Evolutionary conservation across 257 asterid species (phyloP), one percentile per base, ranked within the genome.

Genomic region (Fraxinus quadrangulata): DNA sequence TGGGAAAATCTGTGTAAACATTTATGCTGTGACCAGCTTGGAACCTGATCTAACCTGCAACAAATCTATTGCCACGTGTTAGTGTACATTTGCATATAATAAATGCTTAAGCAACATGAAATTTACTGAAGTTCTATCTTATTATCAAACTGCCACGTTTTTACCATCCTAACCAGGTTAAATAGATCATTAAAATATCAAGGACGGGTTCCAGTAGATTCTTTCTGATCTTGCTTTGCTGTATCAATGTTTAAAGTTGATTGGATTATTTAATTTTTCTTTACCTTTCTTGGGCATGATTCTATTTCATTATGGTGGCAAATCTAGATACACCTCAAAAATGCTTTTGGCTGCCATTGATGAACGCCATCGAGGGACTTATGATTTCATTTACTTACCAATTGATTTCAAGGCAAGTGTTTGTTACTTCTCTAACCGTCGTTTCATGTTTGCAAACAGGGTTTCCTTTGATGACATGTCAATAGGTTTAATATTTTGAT

Each of bases 281-380:
- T 26, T 66, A 11, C 54, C 45, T 36, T 45, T 39, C 67, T 68
- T 70, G 33, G 51, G 45, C 76, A 0, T 74, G 72, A 84, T 84
- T 72, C 16, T 82, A 40, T 63, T 54, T 81, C 23, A 45, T 69
- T 71, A 36, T 71, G 85, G 70, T 79, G 87, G 74, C 42, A 39
- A 76, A 78, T 75, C 67, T 75, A 96, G 98, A 91, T 96, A 96
- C 85, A 93, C 98, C 70, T 96, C 99, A 36, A 96, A 96, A 92
- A 96, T 96, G 99, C 98, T 92, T 80, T 83, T 96, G 92, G 92
- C 95, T 75, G 97, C 98, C 72, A 93, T 96, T 83, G 99, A 96
- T 84, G 98, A 93, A 84, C 96, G 87, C 65, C 99, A 96, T 81
- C 90, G 86, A 80, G 98, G 98, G 84, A 90, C 96, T 75, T 96